Base-by-base conservation (phyloP, 208 protist species). In the Jaenimonas drosophilae region DNA sequence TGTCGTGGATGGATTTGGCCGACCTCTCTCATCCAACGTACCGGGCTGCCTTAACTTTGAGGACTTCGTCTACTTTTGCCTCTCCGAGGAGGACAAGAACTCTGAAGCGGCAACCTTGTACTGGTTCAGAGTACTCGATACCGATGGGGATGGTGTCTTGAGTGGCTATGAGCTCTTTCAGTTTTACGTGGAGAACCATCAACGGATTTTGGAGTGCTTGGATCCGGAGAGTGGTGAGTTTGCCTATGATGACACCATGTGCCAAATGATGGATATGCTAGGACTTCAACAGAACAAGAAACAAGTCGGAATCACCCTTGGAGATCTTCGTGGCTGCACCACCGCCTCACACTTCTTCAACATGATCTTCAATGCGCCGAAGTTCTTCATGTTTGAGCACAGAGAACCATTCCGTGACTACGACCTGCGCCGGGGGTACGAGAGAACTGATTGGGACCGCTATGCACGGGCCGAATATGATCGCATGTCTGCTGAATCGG, bases 81-180 rank as follows among this genome's bases (percentile, higher is more conserved):
- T 98, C n/a, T 95, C 80, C 3, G 95, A 98, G 63, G 94, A 98
- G 66, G 92, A 98, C 66, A 98, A 98, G 62, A 96, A 87, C 34
- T 85, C 65, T 28, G 58, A 72, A 19, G 66, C 87, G 11, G 78
- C 85, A 21, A 61, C 97, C n/a, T 81, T 89, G 40, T 98, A 97
- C 62, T 98, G 95, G 94, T 98, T 97, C 60, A 86, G 83, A 38
- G 66, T 88, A 14, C 50, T 95, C 0, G 94, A 97, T 55, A 34
- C 88, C 1, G 96, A 98, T 60, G 78, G 84, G 19, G 96, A 98
- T 54, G 96, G 96, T 19, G 52, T 97, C 32, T 34, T 98, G 4
- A 94, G 81, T 38, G 78, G 83, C 4, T 97, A 86, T 53, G 96
- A 98, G 66, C 64, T 98, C 44, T 81, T 84, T 43, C 66, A 82